Base-by-base conservation (phyloP, 306 rosid species). In the Begonia loranthoides region DNA sequence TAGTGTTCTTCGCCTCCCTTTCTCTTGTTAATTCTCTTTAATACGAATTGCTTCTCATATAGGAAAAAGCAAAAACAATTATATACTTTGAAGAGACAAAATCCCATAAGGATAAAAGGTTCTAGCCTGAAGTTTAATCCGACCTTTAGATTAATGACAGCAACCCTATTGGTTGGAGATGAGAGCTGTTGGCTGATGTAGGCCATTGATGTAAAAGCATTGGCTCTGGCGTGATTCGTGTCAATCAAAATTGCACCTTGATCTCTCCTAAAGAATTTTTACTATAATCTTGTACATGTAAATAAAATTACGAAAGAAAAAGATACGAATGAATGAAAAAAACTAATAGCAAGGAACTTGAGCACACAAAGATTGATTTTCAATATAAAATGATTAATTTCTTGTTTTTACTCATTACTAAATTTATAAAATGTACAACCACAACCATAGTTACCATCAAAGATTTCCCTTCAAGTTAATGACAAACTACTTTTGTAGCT, bases 111-210 rank as follows among this genome's bases (percentile, higher is more conserved):
- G n/a, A n/a, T n/a, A n/a, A n/a, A n/a, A 28, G 36, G 36, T 28
- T 28, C 4, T 28, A 28, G 36, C 5, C 9, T 8, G 46, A 39
- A 15, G 51, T 9, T 40, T 43, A 43, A 43, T 1, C 21, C 58
- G 63, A 81, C 95, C 87, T 79, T 81, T 52, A 81, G 79, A 81
- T 76, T 81, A 58, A 84, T 76, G 64, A 81, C 79, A 14, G 87
- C 95, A 59, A 76, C 90, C 76, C 70, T 78, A 70, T 84, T 81
- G 68, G 73, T 67, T 38, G 90, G 82, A 48, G 74, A 19, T 50
- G 79, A 67, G 50, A 84, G 80, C 72, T 84, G 90, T 55, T 81
- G 87, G 63, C 82, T 69, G 59, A 84, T 81, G 54, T 69, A 60
- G 57, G 87, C 65, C 95, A 84, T 81, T 11, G 90, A 84, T 59